Conservation (phyloP, 2,329 filamentous ascomycete species). For the Chaetothyriales sp. region DNA sequence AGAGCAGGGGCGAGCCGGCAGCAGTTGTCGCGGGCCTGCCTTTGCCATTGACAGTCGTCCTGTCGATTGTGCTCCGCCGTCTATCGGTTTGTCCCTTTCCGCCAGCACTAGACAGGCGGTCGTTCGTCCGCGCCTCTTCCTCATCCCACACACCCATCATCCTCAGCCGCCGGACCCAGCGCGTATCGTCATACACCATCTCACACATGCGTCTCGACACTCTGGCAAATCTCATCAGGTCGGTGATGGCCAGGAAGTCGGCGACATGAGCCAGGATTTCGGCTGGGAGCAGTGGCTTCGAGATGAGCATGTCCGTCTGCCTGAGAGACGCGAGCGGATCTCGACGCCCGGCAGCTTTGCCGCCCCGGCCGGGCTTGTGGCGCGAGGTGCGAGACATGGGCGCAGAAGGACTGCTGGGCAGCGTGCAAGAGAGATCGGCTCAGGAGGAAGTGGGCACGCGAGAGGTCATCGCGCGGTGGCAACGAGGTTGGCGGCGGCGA, state of each 20-base stretch:
- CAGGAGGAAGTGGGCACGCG: not conserved
- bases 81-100: conserved; percentile 5
- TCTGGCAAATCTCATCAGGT: conserved; percentile 72
- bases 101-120: conserved; percentile 1
- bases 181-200: conserved; percentile 96
- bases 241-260: conserved; percentile 71
- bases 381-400: not conserved
- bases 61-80: conserved; percentile 11
- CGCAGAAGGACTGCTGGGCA: not conserved
- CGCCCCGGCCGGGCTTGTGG: not conserved
- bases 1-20: conserved; percentile 5
- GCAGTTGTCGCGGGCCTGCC: conserved; percentile 8
- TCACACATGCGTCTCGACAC: conserved; percentile 77
- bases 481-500: not conserved
- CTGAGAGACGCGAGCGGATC: conserved; percentile 61
- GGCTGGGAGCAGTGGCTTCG: conserved; percentile 61
- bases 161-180: conserved; percentile 78
- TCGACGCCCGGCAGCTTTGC: conserved; percentile 18
- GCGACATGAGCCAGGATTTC: conserved; percentile 81
- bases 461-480: not conserved
- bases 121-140: conserved; percentile 53
- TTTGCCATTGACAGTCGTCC: conserved; percentile 15
- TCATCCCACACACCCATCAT: conserved; percentile 91
- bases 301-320: conserved; percentile 63
- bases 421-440: not conserved